Percentiles rank a stretch among this genome's conserved stretches.
Evolutionary conservation across 2,329 filamentous ascomycete species (phyloP).

Genomic region (Ophiocordyceps australis): DNA sequence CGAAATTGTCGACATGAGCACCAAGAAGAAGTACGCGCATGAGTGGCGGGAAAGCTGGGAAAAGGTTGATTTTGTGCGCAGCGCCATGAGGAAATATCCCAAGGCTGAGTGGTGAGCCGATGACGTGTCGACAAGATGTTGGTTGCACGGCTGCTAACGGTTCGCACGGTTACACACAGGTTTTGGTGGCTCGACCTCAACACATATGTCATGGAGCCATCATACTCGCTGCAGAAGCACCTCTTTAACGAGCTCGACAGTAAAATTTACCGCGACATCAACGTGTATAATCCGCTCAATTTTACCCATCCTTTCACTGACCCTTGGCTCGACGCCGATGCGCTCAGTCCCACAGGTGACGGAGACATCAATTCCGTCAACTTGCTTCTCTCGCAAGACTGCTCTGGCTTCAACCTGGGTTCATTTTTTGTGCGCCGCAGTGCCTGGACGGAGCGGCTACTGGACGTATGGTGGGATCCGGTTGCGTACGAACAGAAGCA

Average conservation of each 20-base stretch:
- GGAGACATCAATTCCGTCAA: conserved; percentile 64
- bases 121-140: too few species aligned
- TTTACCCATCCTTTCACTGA: conserved; percentile 67
- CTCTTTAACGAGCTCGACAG: conserved; percentile 66
- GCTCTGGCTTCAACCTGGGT: conserved; percentile 86
- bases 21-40: conserved; percentile 94
- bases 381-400: conserved; percentile 81
- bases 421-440: conserved; percentile 84
- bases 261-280: conserved; percentile 85
- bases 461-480: conserved; percentile 98
- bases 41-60: conserved; percentile 99
- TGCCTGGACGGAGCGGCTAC: conserved; percentile 73
- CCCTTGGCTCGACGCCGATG: conserved; percentile 57
- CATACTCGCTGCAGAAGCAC: conserved; percentile 74
- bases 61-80: conserved; percentile 87
- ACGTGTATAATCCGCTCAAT: conserved; percentile 87
- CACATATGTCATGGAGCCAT: conserved; percentile 95
- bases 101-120: conserved; percentile 74
- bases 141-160: too few species aligned
- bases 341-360: conserved; percentile 59
- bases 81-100: conserved; percentile 81
- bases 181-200: conserved; percentile 99
- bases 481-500: conserved; percentile 96
- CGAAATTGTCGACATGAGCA: conserved; percentile 96
- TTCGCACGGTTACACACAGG: too few species aligned